A percentile compares a stretch with the other conserved stretches of the same genome.
Conservation (phyloP, 805 yeast genomes). For the Pichia exigua region DNA sequence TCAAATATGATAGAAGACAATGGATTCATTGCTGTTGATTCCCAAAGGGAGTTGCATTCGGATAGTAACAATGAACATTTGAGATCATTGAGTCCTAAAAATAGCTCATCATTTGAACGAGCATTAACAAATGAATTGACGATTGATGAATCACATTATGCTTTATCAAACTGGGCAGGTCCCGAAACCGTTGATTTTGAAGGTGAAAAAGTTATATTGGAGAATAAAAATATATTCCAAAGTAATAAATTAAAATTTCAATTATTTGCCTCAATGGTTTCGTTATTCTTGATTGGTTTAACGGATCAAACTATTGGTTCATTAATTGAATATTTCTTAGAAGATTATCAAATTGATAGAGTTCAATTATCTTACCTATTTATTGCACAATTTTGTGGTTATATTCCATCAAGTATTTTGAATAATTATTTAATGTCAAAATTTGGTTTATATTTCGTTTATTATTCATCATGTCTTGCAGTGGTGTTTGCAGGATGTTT, state of each 20-base stretch:
- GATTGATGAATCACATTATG: slow-evolving; percentile 4
- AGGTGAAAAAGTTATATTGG: slow-evolving; percentile 26
- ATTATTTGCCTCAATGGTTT: slow-evolving; percentile 31
- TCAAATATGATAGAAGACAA: neutral
- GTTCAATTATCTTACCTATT: slow-evolving; percentile 42
- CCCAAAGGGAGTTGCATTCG: neutral
- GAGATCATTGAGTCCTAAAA: neutral
- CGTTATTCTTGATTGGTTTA: slow-evolving; percentile 44
- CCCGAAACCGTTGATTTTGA: slow-evolving; percentile 6
- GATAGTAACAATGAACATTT: neutral
- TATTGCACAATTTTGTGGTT: slow-evolving; percentile 47
- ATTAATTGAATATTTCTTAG: slow-evolving; percentile 43
- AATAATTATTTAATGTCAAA: slow-evolving; percentile 35
- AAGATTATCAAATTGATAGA: slow-evolving; percentile 41
- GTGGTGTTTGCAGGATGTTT: slow-evolving; percentile 17
- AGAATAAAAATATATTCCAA: slow-evolving; percentile 32
- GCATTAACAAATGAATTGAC: slow-evolving; percentile 1
- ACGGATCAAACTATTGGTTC: slow-evolving; percentile 59
- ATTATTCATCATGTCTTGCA: slow-evolving; percentile 15
- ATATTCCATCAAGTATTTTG: slow-evolving; percentile 42
- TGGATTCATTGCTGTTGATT: neutral
- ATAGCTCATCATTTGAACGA: neutral
- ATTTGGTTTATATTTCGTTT: slow-evolving; percentile 46
- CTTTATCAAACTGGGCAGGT: neutral
- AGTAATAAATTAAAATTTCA: slow-evolving; percentile 36